A percentile compares a stretch with the other conserved stretches of the same genome.
These are phyloP conservation scores for Zasmidium cellare DNA, from an alignment of 2,329 filamentous ascomycete genomes.

Conservation along the genomic window DNA sequence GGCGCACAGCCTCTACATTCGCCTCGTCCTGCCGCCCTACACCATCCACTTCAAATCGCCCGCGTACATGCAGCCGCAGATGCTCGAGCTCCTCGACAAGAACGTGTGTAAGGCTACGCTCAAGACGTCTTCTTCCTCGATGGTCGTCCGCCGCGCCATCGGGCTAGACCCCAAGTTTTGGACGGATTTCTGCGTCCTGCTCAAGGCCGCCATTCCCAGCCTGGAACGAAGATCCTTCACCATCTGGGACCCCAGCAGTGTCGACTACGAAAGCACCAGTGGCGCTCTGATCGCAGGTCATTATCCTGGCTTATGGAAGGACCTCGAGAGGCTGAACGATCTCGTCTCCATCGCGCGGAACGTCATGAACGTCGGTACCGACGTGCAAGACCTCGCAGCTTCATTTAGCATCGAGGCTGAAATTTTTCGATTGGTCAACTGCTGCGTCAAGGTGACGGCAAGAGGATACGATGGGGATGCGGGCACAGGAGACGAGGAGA, in stretches of 20 bases:
- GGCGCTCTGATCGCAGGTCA: constrained; percentile 63
- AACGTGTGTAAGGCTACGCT: constrained; percentile 60
- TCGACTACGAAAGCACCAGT: constrained; percentile 59
- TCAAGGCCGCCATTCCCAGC: constrained; percentile 61
- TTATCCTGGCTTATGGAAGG: constrained; percentile 59
- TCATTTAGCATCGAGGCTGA: constrained; percentile 61
- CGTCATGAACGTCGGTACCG: constrained; percentile 60
- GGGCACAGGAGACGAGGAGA: constrained; percentile 61
- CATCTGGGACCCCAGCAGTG: constrained; percentile 56
- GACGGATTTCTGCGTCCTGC: constrained; percentile 58
- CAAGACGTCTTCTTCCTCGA: constrained; percentile 57
- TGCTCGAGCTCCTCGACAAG: constrained; percentile 57
- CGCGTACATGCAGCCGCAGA: constrained; percentile 60
- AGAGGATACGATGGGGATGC: constrained; percentile 65
- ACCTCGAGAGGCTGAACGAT: constrained; percentile 64
- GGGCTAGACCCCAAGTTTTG: constrained; percentile 59
- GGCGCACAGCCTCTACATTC: constrained; percentile 45
- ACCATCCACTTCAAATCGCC: constrained; percentile 61
- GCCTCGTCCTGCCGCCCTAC: constrained; percentile 49
- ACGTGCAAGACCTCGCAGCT: constrained; percentile 63
- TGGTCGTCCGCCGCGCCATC: constrained; percentile 54
- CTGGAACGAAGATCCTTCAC: constrained; percentile 63
- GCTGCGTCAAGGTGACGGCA: constrained; percentile 64
- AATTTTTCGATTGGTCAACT: constrained; percentile 61
- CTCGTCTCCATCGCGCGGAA: constrained; percentile 63